Evolutionary conservation across 164 flowering plant genomes (phyloP).

Genomic region (Cinnamomum micranthum): DNA sequence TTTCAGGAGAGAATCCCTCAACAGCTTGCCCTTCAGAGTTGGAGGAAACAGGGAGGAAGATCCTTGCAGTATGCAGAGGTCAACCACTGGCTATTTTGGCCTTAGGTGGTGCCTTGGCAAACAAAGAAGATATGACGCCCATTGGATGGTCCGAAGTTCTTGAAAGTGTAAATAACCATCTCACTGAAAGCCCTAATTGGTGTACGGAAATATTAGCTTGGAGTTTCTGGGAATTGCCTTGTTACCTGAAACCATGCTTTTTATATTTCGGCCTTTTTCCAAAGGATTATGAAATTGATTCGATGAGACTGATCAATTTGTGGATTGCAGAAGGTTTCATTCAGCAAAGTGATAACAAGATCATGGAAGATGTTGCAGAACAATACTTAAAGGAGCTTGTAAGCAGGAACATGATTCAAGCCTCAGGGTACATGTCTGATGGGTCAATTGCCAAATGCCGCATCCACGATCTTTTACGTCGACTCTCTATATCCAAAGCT

Average conservation of each 20-base stretch:
- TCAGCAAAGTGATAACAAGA: not conserved
- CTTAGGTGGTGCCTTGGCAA: not conserved
- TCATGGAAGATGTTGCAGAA: constrained; percentile 13
- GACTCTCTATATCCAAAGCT: not conserved
- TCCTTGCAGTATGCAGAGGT: not conserved
- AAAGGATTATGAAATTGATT: constrained; percentile 6
- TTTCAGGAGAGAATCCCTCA: too few species aligned
- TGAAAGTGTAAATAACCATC: not conserved
- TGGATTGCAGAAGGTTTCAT: constrained; percentile 21
- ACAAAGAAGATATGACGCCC: not conserved
- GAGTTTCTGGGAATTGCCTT: not conserved
- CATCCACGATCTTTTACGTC: not conserved
- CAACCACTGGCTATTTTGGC: not conserved
- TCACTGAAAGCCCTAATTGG: not conserved
- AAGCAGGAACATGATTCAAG: not conserved
- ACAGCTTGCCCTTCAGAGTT: too few species aligned
- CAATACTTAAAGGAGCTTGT: not conserved
- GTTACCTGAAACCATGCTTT: not conserved
- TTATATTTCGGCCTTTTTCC: not conserved
- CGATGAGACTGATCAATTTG: not conserved
- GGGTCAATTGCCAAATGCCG: not conserved
- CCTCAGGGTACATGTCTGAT: too few species aligned
- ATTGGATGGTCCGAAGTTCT: not conserved
- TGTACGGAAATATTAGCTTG: not conserved
- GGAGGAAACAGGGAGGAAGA: too few species aligned